Base-by-base conservation (phyloP, 176 grass and related monocot species). In the Panicum miliaceum region DNA sequence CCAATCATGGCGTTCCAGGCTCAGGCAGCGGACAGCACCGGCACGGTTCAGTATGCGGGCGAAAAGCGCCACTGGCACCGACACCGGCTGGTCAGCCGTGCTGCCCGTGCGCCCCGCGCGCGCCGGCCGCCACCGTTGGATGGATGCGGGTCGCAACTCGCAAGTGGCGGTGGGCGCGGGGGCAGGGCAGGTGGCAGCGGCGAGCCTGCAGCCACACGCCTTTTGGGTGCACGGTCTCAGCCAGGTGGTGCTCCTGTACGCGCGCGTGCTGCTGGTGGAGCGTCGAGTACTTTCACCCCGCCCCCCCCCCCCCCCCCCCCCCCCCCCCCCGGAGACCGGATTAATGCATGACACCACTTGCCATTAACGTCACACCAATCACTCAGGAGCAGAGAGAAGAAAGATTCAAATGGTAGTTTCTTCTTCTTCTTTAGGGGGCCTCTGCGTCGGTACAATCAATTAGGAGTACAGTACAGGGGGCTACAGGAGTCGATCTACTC, bases 151-250 rank as follows among this genome's bases (percentile, higher is more conserved):
- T 32, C 45, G 45, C 8, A 9, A 7, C 5, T 29, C 43, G 78
- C 64, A 51, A 73, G 47, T 53, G n/a, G 79, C 35, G 36, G 36
- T 69, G 48, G n/a, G n/a, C 79, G 38, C 79, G 51, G 36, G 46
- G 15, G 64, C 79, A 52, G 46, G 15, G 64, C 79, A 52, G 79
- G 51, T 46, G 66, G 66, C 66, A 69, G 15, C 35, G 57, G 32
- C 47, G 20, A 57, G 54, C 50, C 48, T 36, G 47, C 61, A 50
- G 10, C 12, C 7, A 3, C 20, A 23, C 22, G 77, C 45, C 62
- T 80, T 80, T 80, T 22, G 13, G 60, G 10, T 50, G 59, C 59
- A 62, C 41, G 58, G 38, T 22, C 75, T 22, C 75, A 43, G n/a
- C 15, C 25, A 35, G 47, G 3, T 52, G 1, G 9, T 25, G 20